Evolutionary conservation across 1,284 basidiomycete genomes (phyloP).

Genomic region (Limonomyces culmigenus): DNA sequence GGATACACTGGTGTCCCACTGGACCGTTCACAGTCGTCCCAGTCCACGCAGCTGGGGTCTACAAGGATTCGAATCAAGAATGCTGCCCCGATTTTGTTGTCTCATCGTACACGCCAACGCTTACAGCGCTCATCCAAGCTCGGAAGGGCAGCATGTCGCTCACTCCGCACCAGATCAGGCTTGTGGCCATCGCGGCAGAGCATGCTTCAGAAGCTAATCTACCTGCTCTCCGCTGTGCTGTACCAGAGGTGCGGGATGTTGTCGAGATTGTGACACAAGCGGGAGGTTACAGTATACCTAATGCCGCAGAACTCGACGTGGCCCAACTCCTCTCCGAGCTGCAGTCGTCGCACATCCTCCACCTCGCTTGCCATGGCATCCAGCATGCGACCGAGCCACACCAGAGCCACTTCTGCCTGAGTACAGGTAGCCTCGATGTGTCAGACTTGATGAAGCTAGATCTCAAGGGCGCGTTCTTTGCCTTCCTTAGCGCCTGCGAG

Average conservation of each 20-base stretch:
- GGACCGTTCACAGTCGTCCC: slow-evolving; percentile 5
- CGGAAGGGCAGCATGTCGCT: neutral
- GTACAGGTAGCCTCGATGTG: no score
- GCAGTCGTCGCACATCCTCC: neutral
- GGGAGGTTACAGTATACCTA: neutral
- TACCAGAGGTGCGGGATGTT: neutral
- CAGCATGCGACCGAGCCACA: no score
- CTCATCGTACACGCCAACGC: slow-evolving; percentile 1
- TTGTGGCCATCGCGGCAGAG: no score
- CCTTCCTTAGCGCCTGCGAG: no score
- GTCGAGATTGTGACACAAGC: neutral
- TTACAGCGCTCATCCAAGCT: neutral
- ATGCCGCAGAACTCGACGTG: neutral
- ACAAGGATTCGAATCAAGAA: neutral
- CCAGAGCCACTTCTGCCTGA: no score
- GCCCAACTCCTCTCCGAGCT: neutral
- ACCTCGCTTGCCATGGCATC: neutral
- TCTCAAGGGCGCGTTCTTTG: no score
- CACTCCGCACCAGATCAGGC: no score
- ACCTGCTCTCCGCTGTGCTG: neutral
- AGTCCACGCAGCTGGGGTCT: slow-evolving; percentile 5
- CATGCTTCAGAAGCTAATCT: no score
- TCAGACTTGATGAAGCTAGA: no score
- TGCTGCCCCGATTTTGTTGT: neutral
- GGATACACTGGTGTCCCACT: slow-evolving; percentile 5